Evolutionary conservation across 2,329 filamentous ascomycete species (phyloP).

Genomic region (Blumeria graminis): DNA sequence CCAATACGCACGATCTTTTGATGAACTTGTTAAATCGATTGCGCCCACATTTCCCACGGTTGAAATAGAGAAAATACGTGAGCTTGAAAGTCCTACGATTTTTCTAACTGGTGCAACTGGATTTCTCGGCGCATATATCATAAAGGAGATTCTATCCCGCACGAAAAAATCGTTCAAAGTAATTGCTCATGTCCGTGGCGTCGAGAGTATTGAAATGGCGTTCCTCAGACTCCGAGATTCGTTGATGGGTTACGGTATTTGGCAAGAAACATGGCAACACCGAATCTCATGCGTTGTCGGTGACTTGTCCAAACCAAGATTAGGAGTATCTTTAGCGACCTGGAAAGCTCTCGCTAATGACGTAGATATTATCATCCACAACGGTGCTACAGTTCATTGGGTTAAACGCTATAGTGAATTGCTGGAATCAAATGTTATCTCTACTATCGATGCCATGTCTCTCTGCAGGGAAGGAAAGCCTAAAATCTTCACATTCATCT

Average conservation of each 20-base stretch:
- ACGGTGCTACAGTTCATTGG: slow-evolving; percentile 66
- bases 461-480: slow-evolving; percentile 56
- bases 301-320: slow-evolving; percentile 44
- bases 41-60: slow-evolving; percentile 18
- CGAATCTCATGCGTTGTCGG: slow-evolving; percentile 47
- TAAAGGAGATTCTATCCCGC: slow-evolving; percentile 48
- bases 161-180: slow-evolving; percentile 31
- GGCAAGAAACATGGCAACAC: slow-evolving; percentile 41
- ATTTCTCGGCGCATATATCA: slow-evolving; percentile 63
- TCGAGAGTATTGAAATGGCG: slow-evolving; percentile 28
- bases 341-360: slow-evolving; percentile 42
- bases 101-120: slow-evolving; percentile 80
- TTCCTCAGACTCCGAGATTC: slow-evolving; percentile 41
- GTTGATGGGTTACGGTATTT: slow-evolving; percentile 55
- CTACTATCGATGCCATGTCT: slow-evolving; percentile 49
- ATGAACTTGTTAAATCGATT: slow-evolving; percentile 17
- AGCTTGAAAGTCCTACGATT: slow-evolving; percentile 26
- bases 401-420: slow-evolving; percentile 53
- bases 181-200: slow-evolving; percentile 52
- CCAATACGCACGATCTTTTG: slow-evolving; percentile 22
- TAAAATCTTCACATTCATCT: slow-evolving; percentile 63
- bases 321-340: slow-evolving; percentile 41
- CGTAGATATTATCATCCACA: slow-evolving; percentile 57
- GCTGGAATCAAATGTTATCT: slow-evolving; percentile 52
- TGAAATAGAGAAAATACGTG: slow-evolving; percentile 10